phyloP scores from a whole-genome alignment of 768 basidiomycete species.

The Xerocomus spinulosus region DNA sequence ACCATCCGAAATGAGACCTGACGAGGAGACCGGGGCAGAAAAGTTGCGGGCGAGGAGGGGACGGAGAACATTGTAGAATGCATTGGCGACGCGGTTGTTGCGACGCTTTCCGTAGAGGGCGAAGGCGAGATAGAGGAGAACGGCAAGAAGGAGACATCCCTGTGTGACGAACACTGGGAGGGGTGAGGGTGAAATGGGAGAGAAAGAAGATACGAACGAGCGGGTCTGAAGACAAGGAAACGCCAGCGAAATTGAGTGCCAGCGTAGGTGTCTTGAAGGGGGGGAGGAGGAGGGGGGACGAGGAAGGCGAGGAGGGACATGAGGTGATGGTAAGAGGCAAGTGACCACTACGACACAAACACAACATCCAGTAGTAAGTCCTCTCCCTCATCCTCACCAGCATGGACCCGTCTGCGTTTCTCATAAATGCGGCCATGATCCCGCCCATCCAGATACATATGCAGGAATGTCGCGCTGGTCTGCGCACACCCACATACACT shows the following conservation, averaged over 20 bases:
- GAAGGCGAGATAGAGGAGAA: slow-evolving; percentile 54
- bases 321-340: not conserved
- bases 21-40: slow-evolving; percentile 52
- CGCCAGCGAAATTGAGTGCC: slow-evolving; percentile 74
- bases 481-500: not conserved
- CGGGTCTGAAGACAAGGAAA: slow-evolving; percentile 77
- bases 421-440: slow-evolving; percentile 16
- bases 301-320: slow-evolving; percentile 19
- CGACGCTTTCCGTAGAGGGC: slow-evolving; percentile 55
- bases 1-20: slow-evolving; percentile 60
- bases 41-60: slow-evolving; percentile 68
- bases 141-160: slow-evolving; percentile 44
- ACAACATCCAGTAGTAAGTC: slow-evolving; percentile 14
- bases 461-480: slow-evolving; percentile 20
- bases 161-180: slow-evolving; percentile 62
- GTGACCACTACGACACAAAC: slow-evolving; percentile 12
- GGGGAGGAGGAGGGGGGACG: slow-evolving; percentile 5
- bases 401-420: slow-evolving; percentile 26
- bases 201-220: slow-evolving; percentile 37
- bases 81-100: slow-evolving; percentile 58
- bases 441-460: slow-evolving; percentile 26
- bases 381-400: not conserved
- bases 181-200: not conserved
- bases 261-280: slow-evolving; percentile 51
- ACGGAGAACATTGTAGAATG: slow-evolving; percentile 61